phyloP scores from a whole-genome alignment of 169 alveolate species.

The Cryptosporidium meleagridis region DNA sequence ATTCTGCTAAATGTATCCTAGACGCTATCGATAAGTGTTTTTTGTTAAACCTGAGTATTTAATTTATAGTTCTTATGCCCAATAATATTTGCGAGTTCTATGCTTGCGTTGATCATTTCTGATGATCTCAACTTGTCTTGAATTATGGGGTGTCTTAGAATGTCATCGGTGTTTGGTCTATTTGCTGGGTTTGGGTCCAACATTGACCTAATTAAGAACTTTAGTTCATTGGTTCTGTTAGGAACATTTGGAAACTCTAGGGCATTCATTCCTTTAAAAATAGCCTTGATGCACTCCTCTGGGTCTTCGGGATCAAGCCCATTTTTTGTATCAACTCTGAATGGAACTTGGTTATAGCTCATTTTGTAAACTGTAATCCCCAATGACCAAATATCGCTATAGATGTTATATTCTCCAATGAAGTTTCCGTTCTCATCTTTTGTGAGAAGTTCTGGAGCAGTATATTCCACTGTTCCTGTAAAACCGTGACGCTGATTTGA shows the following conservation, averaged over 20 bases:
- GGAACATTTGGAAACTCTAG: conserved; percentile 43
- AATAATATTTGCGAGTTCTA: conserved; percentile 45
- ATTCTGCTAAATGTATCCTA: background rate
- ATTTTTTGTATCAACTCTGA: conserved; percentile 9
- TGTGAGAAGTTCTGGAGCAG: conserved; percentile 86
- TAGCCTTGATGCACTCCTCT: conserved; percentile 47
- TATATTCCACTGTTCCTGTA: conserved; percentile 87
- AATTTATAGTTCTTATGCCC: background rate
- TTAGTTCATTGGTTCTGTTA: conserved; percentile 25
- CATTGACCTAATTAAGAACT: conserved; percentile 39
- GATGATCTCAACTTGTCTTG: conserved; percentile 58
- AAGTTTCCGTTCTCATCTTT: conserved; percentile 75
- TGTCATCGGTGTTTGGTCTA: conserved; percentile 70
- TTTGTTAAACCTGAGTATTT: background rate
- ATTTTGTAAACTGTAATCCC: conserved; percentile 83
- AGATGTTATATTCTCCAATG: conserved; percentile 73
- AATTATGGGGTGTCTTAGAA: conserved; percentile 56
- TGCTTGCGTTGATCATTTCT: conserved; percentile 39
- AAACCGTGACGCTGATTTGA: conserved; percentile 75
- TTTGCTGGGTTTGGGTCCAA: conserved; percentile 46
- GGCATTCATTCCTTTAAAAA: conserved; percentile 43
- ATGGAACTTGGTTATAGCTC: conserved; percentile 76
- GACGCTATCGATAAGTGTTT: background rate
- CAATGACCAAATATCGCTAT: conserved; percentile 86
- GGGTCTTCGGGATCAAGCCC: conserved; percentile 72